phyloP scores from a whole-genome alignment of 495 filamentous ascomycete species.

The Penicillium canescens region DNA sequence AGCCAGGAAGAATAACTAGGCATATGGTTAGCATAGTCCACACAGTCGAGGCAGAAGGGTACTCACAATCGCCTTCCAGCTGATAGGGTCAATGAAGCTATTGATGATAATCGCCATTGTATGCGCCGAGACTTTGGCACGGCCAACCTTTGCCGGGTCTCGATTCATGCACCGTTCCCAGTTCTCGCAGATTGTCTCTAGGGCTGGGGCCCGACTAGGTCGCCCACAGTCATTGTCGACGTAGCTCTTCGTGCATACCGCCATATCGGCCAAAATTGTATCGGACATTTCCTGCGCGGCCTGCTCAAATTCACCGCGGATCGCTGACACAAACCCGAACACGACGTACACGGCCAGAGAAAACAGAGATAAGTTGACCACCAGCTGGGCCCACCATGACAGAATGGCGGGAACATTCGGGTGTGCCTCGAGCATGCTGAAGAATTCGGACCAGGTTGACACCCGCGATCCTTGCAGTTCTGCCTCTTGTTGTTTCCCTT shows the following conservation, averaged over 20 bases:
- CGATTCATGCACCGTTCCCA: slow-evolving; percentile 88
- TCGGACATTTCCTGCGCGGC: slow-evolving; percentile 63
- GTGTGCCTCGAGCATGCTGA: slow-evolving; percentile 72
- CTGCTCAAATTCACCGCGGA: slow-evolving; percentile 74
- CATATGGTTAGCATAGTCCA: slow-evolving; percentile 13
- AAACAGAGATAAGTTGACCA: slow-evolving; percentile 75
- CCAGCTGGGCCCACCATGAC: slow-evolving; percentile 79
- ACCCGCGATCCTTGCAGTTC: slow-evolving; percentile 14
- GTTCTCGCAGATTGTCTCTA: slow-evolving; percentile 68
- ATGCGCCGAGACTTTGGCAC: slow-evolving; percentile 67
- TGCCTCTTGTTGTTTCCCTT: slow-evolving; percentile 7
- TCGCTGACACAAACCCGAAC: slow-evolving; percentile 65
- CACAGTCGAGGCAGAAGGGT: background rate
- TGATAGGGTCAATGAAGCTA: slow-evolving; percentile 68
- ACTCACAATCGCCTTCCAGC: slow-evolving; percentile 70
- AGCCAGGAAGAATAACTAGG: slow-evolving; percentile 42
- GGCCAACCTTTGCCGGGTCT: slow-evolving; percentile 64
- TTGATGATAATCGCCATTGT: slow-evolving; percentile 83
- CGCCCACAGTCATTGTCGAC: slow-evolving; percentile 70
- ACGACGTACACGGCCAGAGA: slow-evolving; percentile 67
- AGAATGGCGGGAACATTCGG: slow-evolving; percentile 84
- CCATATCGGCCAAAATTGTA: slow-evolving; percentile 71
- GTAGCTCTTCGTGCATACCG: slow-evolving; percentile 67
- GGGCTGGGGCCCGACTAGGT: slow-evolving; percentile 63
- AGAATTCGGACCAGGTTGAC: slow-evolving; percentile 55